Percentiles rank a stretch among this genome's conserved stretches.
Conservation (phyloP, 2,329 filamentous ascomycete species). For the Aureobasidium sp. region DNA sequence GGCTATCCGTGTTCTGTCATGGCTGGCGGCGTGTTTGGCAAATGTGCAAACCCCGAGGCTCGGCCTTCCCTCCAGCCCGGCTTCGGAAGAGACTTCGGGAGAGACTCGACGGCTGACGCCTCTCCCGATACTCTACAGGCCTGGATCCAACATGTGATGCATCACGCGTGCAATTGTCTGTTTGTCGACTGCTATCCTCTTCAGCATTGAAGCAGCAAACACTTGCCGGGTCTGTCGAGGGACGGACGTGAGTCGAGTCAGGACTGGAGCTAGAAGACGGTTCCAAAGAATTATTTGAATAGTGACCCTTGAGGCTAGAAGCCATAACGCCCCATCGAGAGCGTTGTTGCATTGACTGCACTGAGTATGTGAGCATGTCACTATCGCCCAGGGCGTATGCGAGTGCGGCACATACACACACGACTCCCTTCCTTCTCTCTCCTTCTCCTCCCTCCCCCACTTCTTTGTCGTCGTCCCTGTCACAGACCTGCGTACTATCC, state of each 20-base stretch:
- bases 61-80: neutral
- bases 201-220: neutral
- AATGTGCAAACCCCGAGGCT: neutral
- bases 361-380: neutral
- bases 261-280: neutral
- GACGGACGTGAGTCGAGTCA: neutral
- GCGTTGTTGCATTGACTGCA: slow-evolving; percentile 2
- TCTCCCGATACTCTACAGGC: neutral
- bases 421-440: neutral
- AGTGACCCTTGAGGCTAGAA: neutral
- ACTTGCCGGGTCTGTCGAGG: neutral
- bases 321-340: neutral
- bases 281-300: neutral
- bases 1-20: neutral
- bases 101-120: neutral
- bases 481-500: neutral
- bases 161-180: neutral
- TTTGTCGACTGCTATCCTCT: neutral
- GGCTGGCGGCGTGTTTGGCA: neutral
- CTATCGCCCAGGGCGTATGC: neutral
- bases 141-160: slow-evolving; percentile 2
- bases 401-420: neutral
- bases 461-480: neutral
- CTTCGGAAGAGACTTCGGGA: neutral
- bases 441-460: neutral